Evolutionary conservation across 2,329 filamentous ascomycete species (phyloP).

Genomic region (Penicillium sp.): DNA sequence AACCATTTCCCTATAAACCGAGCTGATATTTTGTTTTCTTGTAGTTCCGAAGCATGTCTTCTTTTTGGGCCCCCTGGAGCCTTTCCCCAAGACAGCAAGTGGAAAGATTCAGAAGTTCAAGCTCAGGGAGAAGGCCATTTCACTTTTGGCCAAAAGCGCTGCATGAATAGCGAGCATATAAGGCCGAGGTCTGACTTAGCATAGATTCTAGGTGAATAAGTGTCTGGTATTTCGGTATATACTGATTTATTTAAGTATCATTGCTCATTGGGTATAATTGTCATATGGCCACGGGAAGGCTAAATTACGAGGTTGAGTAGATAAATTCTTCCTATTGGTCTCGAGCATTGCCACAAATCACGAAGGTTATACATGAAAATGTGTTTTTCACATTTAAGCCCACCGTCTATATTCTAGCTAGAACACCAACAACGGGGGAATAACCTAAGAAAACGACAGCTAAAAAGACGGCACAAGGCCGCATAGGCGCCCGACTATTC

Average conservation of each 20-base stretch:
- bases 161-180: background rate
- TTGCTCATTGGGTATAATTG: background rate
- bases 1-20: background rate
- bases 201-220: background rate
- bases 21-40: background rate
- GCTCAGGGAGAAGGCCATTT: slow-evolving; percentile 65
- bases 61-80: slow-evolving; percentile 60
- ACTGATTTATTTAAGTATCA: background rate
- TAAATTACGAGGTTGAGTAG: background rate
- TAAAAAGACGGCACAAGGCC: background rate
- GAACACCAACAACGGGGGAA: no score
- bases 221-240: background rate
- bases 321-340: background rate
- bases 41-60: slow-evolving; percentile 84
- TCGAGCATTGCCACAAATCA: background rate
- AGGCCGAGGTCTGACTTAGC: background rate
- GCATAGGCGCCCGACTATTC: background rate
- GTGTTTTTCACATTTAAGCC: no score
- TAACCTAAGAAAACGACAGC: background rate
- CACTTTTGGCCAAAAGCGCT: slow-evolving; percentile 43
- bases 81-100: slow-evolving; percentile 92
- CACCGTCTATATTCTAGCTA: no score
- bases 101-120: slow-evolving; percentile 97
- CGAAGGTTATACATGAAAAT: background rate
- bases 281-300: background rate